Evolutionary conservation across 2,329 filamentous ascomycete genomes (phyloP).

Genomic region (Metarhizium sp.): DNA sequence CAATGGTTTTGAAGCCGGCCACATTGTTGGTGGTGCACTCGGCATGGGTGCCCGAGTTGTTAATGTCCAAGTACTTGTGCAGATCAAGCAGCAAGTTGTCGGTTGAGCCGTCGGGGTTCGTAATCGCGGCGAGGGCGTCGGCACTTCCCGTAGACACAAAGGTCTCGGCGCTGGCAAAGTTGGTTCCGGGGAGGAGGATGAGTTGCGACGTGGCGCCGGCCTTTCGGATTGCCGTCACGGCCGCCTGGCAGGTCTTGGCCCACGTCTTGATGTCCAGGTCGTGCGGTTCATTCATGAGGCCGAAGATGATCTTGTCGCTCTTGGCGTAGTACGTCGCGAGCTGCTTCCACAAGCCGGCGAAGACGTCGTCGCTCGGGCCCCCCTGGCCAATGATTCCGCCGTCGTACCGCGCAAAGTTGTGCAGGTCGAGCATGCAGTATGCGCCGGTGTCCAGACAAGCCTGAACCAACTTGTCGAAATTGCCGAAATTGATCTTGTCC

Average conservation of each 20-base stretch:
- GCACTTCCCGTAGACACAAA: constrained; percentile 41
- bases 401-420: constrained; percentile 53
- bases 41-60: constrained; percentile 43
- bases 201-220: constrained; percentile 55
- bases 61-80: constrained; percentile 51
- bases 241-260: constrained; percentile 51
- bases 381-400: constrained; percentile 56
- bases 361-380: constrained; percentile 49
- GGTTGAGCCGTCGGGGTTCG: constrained; percentile 48
- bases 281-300: constrained; percentile 63
- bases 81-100: constrained; percentile 49
- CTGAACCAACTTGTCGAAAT: constrained; percentile 47
- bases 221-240: constrained; percentile 54
- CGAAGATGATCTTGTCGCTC: constrained; percentile 45
- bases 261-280: constrained; percentile 46
- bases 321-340: constrained; percentile 50
- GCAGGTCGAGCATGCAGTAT: constrained; percentile 49
- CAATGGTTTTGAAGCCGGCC: constrained; percentile 35
- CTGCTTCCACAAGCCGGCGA: constrained; percentile 48
- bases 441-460: constrained; percentile 47
- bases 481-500: constrained; percentile 34
- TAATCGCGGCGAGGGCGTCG: constrained; percentile 40
- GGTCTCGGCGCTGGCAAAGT: constrained; percentile 42
- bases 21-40: constrained; percentile 46
- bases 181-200: constrained; percentile 51